These are phyloP conservation scores for Haplosporangium sp. DNA, from an alignment of 371 early-diverging fungal species.

Conservation along the genomic window DNA sequence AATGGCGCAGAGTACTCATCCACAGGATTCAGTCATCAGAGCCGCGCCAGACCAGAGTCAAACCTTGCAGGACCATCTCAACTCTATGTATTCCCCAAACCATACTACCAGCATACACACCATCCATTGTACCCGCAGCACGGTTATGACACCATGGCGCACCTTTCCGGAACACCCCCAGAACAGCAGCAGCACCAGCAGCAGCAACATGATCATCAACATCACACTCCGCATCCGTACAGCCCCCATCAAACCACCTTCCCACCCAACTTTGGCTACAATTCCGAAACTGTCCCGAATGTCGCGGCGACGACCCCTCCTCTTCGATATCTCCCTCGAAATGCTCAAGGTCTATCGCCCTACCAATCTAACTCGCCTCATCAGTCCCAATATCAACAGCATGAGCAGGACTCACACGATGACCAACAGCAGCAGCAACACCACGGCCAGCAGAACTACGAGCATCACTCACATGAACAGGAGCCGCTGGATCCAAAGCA, in stretches of 20 bases:
- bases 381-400: slow-evolving; percentile 13
- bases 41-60: slow-evolving; percentile 34
- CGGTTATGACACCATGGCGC: slow-evolving; percentile 21
- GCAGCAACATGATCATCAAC: slow-evolving; percentile 20
- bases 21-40: slow-evolving; percentile 27
- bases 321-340: slow-evolving; percentile 32
- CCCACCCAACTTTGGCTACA: slow-evolving; percentile 24
- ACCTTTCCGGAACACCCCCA: slow-evolving; percentile 9
- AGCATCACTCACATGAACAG: slow-evolving; percentile 21
- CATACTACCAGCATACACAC: slow-evolving; percentile 25
- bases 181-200: slow-evolving; percentile 5
- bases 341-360: slow-evolving; percentile 7
- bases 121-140: slow-evolving; percentile 24
- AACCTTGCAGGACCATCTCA: slow-evolving; percentile 17
- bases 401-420: slow-evolving; percentile 15
- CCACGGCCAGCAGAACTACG: slow-evolving; percentile 9
- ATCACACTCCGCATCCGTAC: slow-evolving; percentile 28
- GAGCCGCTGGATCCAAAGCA: slow-evolving; percentile 5
- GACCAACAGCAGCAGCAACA: slow-evolving; percentile 20
- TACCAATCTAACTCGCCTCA: slow-evolving; percentile 16
- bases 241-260: slow-evolving; percentile 20
- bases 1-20: slow-evolving; percentile 29
- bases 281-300: slow-evolving; percentile 3
- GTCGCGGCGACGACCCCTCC: slow-evolving; percentile 21
- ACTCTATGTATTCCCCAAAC: slow-evolving; percentile 36